Evolutionary conservation across 108 stramenopile genomes (phyloP).

Genomic region (Chaetoceros muelleri): DNA sequence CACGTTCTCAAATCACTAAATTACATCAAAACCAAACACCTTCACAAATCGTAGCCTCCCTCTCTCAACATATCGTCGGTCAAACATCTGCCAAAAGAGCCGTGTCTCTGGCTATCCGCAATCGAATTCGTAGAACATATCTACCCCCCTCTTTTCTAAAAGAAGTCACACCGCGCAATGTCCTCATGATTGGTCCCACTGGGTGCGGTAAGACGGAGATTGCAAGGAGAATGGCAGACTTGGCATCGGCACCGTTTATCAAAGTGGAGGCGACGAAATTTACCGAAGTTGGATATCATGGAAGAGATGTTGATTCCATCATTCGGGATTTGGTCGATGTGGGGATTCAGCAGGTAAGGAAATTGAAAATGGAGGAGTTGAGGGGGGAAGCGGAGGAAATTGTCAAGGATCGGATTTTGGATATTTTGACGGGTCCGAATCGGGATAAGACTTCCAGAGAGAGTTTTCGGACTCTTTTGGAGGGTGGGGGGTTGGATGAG

Average conservation of each 20-base stretch:
- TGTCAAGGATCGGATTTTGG: slow-evolving; percentile 88
- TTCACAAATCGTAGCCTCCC: slow-evolving; percentile 62
- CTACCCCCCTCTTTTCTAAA: slow-evolving; percentile 77
- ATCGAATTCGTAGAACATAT: slow-evolving; percentile 95
- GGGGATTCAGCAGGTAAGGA: slow-evolving; percentile 82
- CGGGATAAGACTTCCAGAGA: slow-evolving; percentile 22
- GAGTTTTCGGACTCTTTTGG: slow-evolving; percentile 81
- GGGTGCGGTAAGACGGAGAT: slow-evolving; percentile 99
- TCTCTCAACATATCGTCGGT: slow-evolving; percentile 92
- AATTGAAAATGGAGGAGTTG: slow-evolving; percentile 70
- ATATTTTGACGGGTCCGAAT: slow-evolving; percentile 76
- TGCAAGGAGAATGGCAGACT: slow-evolving; percentile 91
- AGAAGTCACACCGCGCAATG: slow-evolving; percentile 98
- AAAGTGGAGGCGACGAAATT: slow-evolving; percentile 99
- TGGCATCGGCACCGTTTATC: slow-evolving; percentile 97
- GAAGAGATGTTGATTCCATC: slow-evolving; percentile 97
- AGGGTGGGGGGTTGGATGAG: slow-evolving; percentile 85
- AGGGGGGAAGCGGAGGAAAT: slow-evolving; percentile 50
- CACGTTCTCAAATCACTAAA: neutral
- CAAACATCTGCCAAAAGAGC: slow-evolving; percentile 95
- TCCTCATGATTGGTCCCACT: slow-evolving; percentile 98
- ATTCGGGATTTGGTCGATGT: slow-evolving; percentile 98
- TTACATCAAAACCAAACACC: slow-evolving; percentile 45
- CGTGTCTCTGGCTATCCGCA: slow-evolving; percentile 97
- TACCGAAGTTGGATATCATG: slow-evolving; percentile 99